Conservation (phyloP, 441 rosid genomes). For the Adansonia rubrostipa region DNA sequence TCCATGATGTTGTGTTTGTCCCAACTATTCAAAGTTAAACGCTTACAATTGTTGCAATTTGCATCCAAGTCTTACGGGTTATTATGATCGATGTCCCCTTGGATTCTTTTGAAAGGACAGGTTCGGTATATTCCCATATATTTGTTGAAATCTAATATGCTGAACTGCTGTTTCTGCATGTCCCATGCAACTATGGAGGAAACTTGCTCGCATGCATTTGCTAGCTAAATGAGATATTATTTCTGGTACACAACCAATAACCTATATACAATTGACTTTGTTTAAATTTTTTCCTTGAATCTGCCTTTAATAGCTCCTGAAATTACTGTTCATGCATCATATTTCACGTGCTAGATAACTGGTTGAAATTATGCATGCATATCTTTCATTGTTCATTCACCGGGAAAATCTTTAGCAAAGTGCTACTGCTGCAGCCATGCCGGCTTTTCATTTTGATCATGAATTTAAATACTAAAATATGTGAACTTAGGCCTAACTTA, state of each 20-base stretch:
- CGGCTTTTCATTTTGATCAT: too few relatives aligned
- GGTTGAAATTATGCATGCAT: conserved; percentile 15
- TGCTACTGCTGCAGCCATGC: not conserved
- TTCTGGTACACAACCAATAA: conserved; percentile 36
- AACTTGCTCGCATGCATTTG: not conserved
- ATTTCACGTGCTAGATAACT: conserved; percentile 40
- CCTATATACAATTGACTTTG: conserved; percentile 26
- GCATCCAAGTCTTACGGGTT: conserved; percentile 10
- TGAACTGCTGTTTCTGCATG: conserved; percentile 36
- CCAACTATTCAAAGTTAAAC: conserved; percentile 19
- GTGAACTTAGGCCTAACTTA: too few relatives aligned
- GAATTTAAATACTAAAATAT: too few relatives aligned
- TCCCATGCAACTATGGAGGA: conserved; percentile 43
- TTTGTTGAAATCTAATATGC: not conserved
- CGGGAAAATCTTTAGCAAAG: not conserved
- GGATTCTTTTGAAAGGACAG: conserved; percentile 23
- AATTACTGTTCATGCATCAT: conserved; percentile 35
- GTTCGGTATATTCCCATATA: conserved; percentile 16
- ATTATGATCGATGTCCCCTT: conserved; percentile 37
- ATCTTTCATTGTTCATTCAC: conserved; percentile 6
- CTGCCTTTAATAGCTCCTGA: conserved; percentile 19
- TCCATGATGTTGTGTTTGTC: not conserved
- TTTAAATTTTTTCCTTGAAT: conserved; percentile 22
- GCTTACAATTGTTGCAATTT: conserved; percentile 12
- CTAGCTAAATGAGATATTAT: conserved; percentile 26